Percentiles rank a stretch among this genome's conserved stretches.
Conservation (phyloP, 2,329 filamentous ascomycete genomes). For the Claviceps sp. region DNA sequence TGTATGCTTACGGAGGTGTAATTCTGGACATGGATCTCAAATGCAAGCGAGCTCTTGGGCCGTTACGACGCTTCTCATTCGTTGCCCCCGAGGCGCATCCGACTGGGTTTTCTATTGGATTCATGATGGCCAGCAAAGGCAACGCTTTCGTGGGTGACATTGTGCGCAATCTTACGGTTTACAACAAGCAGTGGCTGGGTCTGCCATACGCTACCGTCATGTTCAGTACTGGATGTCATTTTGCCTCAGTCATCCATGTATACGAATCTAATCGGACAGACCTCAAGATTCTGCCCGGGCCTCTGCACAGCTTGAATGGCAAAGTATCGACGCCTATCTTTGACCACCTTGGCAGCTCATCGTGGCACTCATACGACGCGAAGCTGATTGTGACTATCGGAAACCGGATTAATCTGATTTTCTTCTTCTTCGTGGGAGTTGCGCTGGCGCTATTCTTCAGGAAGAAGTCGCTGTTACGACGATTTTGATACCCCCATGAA, state of each 20-base stretch:
- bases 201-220: constrained; percentile 27
- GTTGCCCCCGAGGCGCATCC: constrained; percentile 27
- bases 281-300: constrained; percentile 23
- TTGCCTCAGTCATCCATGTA: constrained; percentile 26
- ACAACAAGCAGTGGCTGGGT: constrained; percentile 25
- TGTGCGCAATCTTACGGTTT: constrained; percentile 19
- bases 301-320: constrained; percentile 26
- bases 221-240: constrained; percentile 30
- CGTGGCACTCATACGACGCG: constrained; percentile 27
- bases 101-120: constrained; percentile 26
- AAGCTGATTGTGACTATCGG: constrained; percentile 10
- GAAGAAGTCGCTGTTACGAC: constrained; percentile 9
- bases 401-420: constrained; percentile 6
- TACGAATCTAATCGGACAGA: constrained; percentile 18
- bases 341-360: constrained; percentile 27
- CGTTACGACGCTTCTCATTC: constrained; percentile 26
- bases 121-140: constrained; percentile 24
- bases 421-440: constrained; percentile 11
- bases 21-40: constrained; percentile 17
- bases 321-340: constrained; percentile 26
- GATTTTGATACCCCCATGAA: constrained; percentile 5
- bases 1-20: constrained; percentile 20
- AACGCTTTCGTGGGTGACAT: constrained; percentile 21
- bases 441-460: constrained; percentile 10
- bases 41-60: constrained; percentile 24